Base-by-base conservation (phyloP, 1,284 basidiomycete genomes). In the Somion occarium region DNA sequence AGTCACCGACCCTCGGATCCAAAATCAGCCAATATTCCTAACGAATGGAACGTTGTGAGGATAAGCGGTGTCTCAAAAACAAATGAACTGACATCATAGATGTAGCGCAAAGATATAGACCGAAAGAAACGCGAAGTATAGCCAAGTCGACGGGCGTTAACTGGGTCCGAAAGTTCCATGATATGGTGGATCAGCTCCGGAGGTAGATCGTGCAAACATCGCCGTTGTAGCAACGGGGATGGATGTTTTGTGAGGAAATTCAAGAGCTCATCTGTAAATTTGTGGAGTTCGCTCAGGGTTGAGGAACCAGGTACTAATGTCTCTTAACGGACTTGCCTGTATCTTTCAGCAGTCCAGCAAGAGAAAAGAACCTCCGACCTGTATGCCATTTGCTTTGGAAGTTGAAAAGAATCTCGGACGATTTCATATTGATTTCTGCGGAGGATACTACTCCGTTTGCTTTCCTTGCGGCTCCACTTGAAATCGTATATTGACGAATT, bases 171-270 rank as follows among this genome's bases (percentile, higher is more conserved):
- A 18, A 46, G n/a, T 1, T 49, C 43, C 47, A 56, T 47, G 13
- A 54, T 51, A 11, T 44, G 15, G 18, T 54, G 52, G 19, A 54
- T 43, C n/a, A 58, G 19, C 26, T 58, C 54, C 5, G 50, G 44
- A 27, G 54, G 56, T 2, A 58, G 47, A 26, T 56, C 41, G 15
- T 23, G n/a, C 7, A 54, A 42, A 22, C 26, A 45, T 3, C 46
- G 24, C 20, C 23, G 25, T 39, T 58, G 54, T 27, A 58, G 46
- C 4, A 25, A 23, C 3, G 54, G 50, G 1, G 25, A 11, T 23
- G 45, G 18, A 18, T 23, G 47, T 42, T 22, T 13, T 4, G 30
- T 20, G 37, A 22, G 43, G 47, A n/a, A 2, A 37, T 3, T 24
- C n/a, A 11, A 49, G 34, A 15, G n/a, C n/a, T n/a, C n/a, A n/a